Percentiles rank a stretch among this genome's conserved stretches.
phyloP scores from a whole-genome alignment of 176 grass and related monocot genomes.

The Bromus sterilis region DNA sequence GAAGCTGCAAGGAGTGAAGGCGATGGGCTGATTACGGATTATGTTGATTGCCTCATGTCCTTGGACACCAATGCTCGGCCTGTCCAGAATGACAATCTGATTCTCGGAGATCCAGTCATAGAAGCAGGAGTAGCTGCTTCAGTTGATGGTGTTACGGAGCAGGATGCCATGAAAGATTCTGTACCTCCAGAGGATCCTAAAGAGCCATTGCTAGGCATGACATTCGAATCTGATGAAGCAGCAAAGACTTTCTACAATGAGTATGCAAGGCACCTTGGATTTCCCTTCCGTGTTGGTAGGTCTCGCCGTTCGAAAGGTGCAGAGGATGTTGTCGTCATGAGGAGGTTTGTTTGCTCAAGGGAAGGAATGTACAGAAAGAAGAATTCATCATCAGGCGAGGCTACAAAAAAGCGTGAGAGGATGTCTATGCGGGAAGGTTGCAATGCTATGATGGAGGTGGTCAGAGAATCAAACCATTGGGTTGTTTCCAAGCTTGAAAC shows the following conservation, averaged over 20 bases:
- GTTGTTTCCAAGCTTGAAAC: slow-evolving; percentile 94
- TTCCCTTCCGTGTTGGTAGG: slow-evolving; percentile 77
- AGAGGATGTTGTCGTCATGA: slow-evolving; percentile 88
- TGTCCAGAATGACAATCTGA: slow-evolving; percentile 25
- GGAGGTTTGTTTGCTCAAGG: slow-evolving; percentile 90
- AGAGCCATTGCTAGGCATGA: slow-evolving; percentile 64
- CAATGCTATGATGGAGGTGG: slow-evolving; percentile 99
- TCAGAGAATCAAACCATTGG: slow-evolving; percentile 58
- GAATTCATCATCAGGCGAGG: slow-evolving; percentile 20
- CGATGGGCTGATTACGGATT: slow-evolving; percentile 68
- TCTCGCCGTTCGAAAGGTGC: slow-evolving; percentile 77
- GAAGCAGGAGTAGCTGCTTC: not conserved
- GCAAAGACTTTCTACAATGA: slow-evolving; percentile 89
- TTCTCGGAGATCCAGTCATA: slow-evolving; percentile 29
- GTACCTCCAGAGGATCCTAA: slow-evolving; percentile 24
- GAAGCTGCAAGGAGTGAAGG: slow-evolving; percentile 36
- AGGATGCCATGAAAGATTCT: slow-evolving; percentile 26
- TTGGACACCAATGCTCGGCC: slow-evolving; percentile 55
- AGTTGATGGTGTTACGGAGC: not conserved
- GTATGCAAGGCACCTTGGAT: slow-evolving; percentile 60
- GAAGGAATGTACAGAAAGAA: slow-evolving; percentile 76
- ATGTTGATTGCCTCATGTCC: slow-evolving; percentile 87
- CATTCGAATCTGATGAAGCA: slow-evolving; percentile 63
- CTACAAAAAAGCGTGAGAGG: slow-evolving; percentile 59
- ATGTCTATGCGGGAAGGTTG: slow-evolving; percentile 89